Evolutionary conservation across 192 early-diverging fungal genomes (phyloP), one percentile per base, ranked within the genome.

Genomic region (Glomus cerebriforme): DNA sequence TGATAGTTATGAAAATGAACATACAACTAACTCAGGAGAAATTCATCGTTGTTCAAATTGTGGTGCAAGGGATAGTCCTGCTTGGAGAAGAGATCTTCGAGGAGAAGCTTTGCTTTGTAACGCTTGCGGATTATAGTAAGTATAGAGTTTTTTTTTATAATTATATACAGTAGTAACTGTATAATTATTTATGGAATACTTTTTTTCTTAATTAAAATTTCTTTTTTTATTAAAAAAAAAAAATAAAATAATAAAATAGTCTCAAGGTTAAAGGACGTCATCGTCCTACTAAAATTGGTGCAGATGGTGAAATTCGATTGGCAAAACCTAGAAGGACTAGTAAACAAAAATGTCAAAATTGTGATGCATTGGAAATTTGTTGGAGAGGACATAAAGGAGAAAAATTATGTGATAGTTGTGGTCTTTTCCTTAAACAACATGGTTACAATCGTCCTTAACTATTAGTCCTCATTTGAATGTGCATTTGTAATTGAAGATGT

Each of bases 1-100:
- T 12, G 3, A 13, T 70, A 2, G 22, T 35, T 10, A 35, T 31
- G 19, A 26, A 26, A 3, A 8, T 49, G 45, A 47, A 12, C 22
- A 2, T n/a, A 72, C 7, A 9, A 72, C 2, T 10, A 74, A n/a
- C 59, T 19, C 24, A 5, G 75, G 75, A 3, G 75, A 77, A 22
- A 45, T 66, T 77, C 66, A 47, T 66, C 26, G 59, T 47, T 77
- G 75, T 77, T 63, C 75, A 49, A 77, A 77, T 77, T 77, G 75
- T 66, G 75, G 75, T n/a, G 10, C 63, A 7, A 37, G 39, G 31
- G 39, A 77, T 34, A 66, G 63, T 0, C 75, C 75, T 4, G 75
- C 75, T 29, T 77, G 75, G 75, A 77, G 75, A 66, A 64, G 75
- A 49, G 75, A 77, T 47, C 35, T 49, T 39, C 62, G 22, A 65